Base-by-base conservation (phyloP, 2,329 filamentous ascomycete genomes). In the Sclerotinia borealis region DNA sequence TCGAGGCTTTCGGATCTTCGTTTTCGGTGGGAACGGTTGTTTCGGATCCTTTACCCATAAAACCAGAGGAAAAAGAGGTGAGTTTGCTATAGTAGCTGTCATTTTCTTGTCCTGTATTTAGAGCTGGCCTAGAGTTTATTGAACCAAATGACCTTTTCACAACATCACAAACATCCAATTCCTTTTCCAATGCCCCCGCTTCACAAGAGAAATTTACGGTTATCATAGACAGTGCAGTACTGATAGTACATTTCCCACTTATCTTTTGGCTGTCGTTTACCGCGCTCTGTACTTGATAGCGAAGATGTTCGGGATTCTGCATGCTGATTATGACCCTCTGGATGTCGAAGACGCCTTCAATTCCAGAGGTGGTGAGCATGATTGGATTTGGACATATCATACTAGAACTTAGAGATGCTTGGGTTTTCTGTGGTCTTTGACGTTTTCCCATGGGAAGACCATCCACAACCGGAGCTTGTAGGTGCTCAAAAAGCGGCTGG, bases 301-400 rank as follows among this genome's bases (percentile, higher is more conserved):
- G 69, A 22, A 74, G 70, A 43, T 66, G 67, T n/a, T 71, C 68
- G 1, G 63, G 43, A 59, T 72, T 64, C 8, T 70, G 48, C 66
- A 74, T 71, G 49, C 67, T 72, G 45, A 73, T 64, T 63, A 73
- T 66, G 31, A 73, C 68, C 51, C 72, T 67, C 64, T 73, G 72
- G 13, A 73, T 72, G 63, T 74, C 72, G 48, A 74, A 72, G n/a
- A 73, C 63, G 0, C 68, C 68, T 50, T 72, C 68, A 54, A 73
- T 73, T 9, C 72, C 72, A 13, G 72, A 72, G 51, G 66, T 72
- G 67, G 67, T 73, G 59, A 73, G 62, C 56, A 66, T 69, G 58
- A 76, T 75, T 37, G 73, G 74, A 63, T 75, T 75, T 25, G 73
- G 74, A 9, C 70, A 76, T 49, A 74, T 73, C 64, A 70, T 75